Evolutionary conservation across 2,329 filamentous ascomycete species (phyloP).

Genomic region (Xylariaceae sp.): DNA sequence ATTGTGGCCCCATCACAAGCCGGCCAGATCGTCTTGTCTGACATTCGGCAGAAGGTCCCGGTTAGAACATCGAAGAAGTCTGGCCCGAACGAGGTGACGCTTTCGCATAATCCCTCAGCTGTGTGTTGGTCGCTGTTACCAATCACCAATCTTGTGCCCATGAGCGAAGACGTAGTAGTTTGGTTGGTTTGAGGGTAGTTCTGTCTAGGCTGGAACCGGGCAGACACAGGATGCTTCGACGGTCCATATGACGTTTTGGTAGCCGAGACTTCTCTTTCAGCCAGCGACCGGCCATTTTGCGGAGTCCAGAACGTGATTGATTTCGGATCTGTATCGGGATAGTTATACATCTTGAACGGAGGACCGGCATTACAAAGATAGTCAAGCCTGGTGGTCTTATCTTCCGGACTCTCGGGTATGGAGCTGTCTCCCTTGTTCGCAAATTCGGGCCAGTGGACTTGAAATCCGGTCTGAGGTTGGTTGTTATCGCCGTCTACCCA

Average conservation of each 20-base stretch:
- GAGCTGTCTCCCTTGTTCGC: constrained; percentile 5
- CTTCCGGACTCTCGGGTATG: constrained; percentile 4
- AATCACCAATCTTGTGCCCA: constrained; percentile 30
- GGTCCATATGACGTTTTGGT: constrained; percentile 7
- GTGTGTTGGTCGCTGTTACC: constrained; percentile 29
- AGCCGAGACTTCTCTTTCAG: neutral
- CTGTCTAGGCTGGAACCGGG: constrained; percentile 19
- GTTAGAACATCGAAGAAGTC: constrained; percentile 35
- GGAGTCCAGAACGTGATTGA: constrained; percentile 27
- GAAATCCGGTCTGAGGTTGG: constrained; percentile 40
- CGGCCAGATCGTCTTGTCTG: constrained; percentile 34
- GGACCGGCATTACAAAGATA: constrained; percentile 30
- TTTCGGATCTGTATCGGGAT: constrained; percentile 28
- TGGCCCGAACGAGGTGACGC: constrained; percentile 33
- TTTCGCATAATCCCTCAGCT: constrained; percentile 33
- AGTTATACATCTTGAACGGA: constrained; percentile 31
- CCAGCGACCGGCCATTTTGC: constrained; percentile 10
- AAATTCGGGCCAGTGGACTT: constrained; percentile 43
- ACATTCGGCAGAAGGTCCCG: constrained; percentile 40
- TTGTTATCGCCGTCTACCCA: constrained; percentile 38
- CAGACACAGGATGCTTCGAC: constrained; percentile 21
- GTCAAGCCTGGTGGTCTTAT: constrained; percentile 25
- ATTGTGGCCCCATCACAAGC: constrained; percentile 25
- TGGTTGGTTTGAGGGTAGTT: neutral
- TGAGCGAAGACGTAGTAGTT: neutral